Conservation (phyloP, 1,284 basidiomycete species). For the Tylopilus sp. region DNA sequence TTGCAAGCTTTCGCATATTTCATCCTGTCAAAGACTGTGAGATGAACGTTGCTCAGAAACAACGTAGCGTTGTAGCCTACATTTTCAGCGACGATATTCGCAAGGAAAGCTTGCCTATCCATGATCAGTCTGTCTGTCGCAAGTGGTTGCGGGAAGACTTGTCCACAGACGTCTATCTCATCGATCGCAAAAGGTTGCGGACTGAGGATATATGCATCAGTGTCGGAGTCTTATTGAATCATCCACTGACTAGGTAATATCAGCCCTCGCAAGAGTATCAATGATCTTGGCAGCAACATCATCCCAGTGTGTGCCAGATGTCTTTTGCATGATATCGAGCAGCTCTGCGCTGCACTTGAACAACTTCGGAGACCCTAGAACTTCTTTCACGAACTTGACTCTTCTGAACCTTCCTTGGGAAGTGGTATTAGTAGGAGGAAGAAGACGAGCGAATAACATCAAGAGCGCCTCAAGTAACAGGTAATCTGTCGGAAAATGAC, state of each 20-base stretch:
- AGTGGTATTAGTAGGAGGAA: slow-evolving; percentile 43
- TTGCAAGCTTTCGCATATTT: slow-evolving; percentile 40
- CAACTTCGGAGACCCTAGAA: slow-evolving; percentile 39
- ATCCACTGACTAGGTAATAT: slow-evolving; percentile 46
- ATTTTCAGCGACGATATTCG: slow-evolving; percentile 39
- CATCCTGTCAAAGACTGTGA: slow-evolving; percentile 32
- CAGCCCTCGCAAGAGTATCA: slow-evolving; percentile 42
- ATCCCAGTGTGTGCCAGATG: slow-evolving; percentile 50
- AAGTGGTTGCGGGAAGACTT: slow-evolving; percentile 32
- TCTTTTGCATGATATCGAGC: slow-evolving; percentile 40
- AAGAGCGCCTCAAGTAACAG: slow-evolving; percentile 53
- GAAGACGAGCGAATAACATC: slow-evolving; percentile 49
- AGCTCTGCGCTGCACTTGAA: slow-evolving; percentile 38
- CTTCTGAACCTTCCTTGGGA: slow-evolving; percentile 37
- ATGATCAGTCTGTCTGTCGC: slow-evolving; percentile 45
- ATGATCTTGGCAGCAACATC: slow-evolving; percentile 44
- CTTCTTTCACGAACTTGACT: slow-evolving; percentile 46
- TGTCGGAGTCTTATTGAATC: neutral
- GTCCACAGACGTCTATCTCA: slow-evolving; percentile 39
- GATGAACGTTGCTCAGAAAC: slow-evolving; percentile 16
- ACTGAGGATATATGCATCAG: slow-evolving; percentile 22
- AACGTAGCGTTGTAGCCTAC: slow-evolving; percentile 11
- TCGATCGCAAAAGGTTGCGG: slow-evolving; percentile 55
- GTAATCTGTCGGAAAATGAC: slow-evolving; percentile 40
- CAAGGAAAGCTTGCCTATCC: slow-evolving; percentile 48